Evolutionary conservation across 805 yeast genomes (phyloP).

Genomic region (Kuraishia hungarica): DNA sequence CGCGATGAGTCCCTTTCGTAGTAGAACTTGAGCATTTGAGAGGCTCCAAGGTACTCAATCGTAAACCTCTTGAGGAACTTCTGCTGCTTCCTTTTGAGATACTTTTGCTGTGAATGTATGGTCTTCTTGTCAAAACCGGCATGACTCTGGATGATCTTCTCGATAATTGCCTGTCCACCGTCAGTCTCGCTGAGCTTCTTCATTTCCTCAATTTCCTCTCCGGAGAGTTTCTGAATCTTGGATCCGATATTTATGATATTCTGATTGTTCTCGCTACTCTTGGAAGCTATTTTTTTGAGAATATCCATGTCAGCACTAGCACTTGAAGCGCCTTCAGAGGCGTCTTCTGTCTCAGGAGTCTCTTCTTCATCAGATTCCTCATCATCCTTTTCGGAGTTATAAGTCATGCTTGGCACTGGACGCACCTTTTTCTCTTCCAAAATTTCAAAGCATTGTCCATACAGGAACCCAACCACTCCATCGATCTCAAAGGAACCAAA

Average conservation of each 20-base stretch:
- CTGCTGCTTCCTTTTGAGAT: constrained; percentile 82
- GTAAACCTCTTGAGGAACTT: constrained; percentile 84
- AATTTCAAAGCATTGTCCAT: constrained; percentile 87
- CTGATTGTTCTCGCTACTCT: constrained; percentile 53
- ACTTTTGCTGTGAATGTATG: constrained; percentile 83
- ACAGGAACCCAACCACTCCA: constrained; percentile 70
- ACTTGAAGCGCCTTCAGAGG: constrained; percentile 12
- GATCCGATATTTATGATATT: constrained; percentile 60
- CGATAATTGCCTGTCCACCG: constrained; percentile 71
- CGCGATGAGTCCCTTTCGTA: constrained; percentile 67
- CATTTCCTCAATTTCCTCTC: constrained; percentile 77
- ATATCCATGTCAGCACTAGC: constrained; percentile 16
- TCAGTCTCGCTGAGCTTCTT: constrained; percentile 62
- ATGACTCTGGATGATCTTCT: constrained; percentile 76
- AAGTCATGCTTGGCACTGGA: constrained; percentile 36
- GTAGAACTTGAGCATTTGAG: constrained; percentile 64
- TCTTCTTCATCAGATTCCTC: constrained; percentile 19
- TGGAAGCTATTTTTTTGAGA: constrained; percentile 25
- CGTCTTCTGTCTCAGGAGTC: constrained; percentile 27
- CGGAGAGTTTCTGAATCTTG: constrained; percentile 61
- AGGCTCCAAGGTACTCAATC: constrained; percentile 65
- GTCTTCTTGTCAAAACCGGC: constrained; percentile 86
- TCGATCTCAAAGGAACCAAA: constrained; percentile 80
- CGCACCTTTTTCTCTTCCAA: constrained; percentile 42
- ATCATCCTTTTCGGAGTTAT: constrained; percentile 15